Percentiles rank a stretch among this genome's conserved stretches.
Conservation (phyloP, 176 grass and related monocot species). For the Pharus latifolius region DNA sequence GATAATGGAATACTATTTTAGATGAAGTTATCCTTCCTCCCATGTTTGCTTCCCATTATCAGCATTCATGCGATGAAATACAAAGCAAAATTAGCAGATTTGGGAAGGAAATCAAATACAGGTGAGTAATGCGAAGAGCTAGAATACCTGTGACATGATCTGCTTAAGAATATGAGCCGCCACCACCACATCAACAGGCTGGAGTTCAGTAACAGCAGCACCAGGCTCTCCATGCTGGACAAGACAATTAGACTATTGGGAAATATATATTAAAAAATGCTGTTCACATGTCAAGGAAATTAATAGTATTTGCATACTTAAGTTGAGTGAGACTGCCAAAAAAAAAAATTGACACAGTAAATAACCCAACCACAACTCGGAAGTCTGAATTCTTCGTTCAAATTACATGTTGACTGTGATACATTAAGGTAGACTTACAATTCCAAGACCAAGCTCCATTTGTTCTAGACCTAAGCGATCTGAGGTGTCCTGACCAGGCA, state of each 20-base stretch:
- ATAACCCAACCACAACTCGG: neutral
- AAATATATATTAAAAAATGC: neutral
- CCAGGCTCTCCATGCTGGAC: slow-evolving; percentile 50
- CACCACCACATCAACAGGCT: slow-evolving; percentile 52
- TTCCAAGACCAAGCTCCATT: slow-evolving; percentile 71
- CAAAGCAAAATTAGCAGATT: neutral
- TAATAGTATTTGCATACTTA: neutral
- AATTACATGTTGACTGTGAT: neutral
- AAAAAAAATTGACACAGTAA: neutral
- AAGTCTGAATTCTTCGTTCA: neutral
- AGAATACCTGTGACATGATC: slow-evolving; percentile 47
- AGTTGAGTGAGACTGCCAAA: neutral
- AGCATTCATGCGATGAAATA: neutral
- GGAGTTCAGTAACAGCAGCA: slow-evolving; percentile 46
- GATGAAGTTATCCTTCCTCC: neutral
- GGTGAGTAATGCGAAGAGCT: too few species aligned
- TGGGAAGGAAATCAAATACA: neutral
- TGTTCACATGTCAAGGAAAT: neutral
- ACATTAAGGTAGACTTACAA: slow-evolving; percentile 33
- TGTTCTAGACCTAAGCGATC: slow-evolving; percentile 50
- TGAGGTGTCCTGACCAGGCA: slow-evolving; percentile 61
- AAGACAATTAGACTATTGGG: neutral
- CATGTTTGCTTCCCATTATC: neutral
- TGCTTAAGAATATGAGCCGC: slow-evolving; percentile 44
- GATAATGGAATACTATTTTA: neutral